Base-by-base conservation (phyloP, 805 yeast genomes). In the Vanderwaltozyma tropicalis region DNA sequence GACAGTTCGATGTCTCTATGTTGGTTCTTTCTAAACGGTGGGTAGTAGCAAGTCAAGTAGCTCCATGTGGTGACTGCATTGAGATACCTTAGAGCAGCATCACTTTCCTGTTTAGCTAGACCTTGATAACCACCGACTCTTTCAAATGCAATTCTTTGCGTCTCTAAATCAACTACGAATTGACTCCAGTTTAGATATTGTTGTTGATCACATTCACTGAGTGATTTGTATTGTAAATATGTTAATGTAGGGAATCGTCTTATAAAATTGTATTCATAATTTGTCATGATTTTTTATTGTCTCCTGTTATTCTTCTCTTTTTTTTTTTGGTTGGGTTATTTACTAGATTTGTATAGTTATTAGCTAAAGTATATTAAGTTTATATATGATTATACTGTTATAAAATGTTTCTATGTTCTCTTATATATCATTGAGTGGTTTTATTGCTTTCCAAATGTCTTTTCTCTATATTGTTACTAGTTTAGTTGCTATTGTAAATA, bases 121-220 rank as follows among this genome's bases (percentile, higher is more conserved):
- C 45, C 46, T 20, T 32, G 27, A 16, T 40, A 18, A 28, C 45
- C 41, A 8, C 49, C 45, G 31, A 39, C 43, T 24, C 45, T 33
- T 21, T 44, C 44, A 20, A 38, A 41, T 22, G 37, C 30, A 13
- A 42, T 28, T 26, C 26, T 34, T 15, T 40, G 42, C 32, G 42
- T 37, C 16, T 46, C 47, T 26, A 31, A 7, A 15, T 46, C 47
- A 31, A 45, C 41, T 12, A 32, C 41, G 22, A 33, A 35, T 17
- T 42, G 47, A 12, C 44, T 38, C 48, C 48, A 46, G 12, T 42
- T 38, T 24, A 44, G 28, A 28, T 46, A 46, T 20, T 42, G 38
- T 10, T 40, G 41, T 30, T 43, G 41, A 5, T 40, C 14, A 15
- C 18, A 15, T 28, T 36, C 29, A 12, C 40, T 35, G 20, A 46